A percentile compares a stretch with the other conserved stretches of the same genome.
Conservation (phyloP, 2,329 filamentous ascomycete genomes). For the Talaromyces sp. region DNA sequence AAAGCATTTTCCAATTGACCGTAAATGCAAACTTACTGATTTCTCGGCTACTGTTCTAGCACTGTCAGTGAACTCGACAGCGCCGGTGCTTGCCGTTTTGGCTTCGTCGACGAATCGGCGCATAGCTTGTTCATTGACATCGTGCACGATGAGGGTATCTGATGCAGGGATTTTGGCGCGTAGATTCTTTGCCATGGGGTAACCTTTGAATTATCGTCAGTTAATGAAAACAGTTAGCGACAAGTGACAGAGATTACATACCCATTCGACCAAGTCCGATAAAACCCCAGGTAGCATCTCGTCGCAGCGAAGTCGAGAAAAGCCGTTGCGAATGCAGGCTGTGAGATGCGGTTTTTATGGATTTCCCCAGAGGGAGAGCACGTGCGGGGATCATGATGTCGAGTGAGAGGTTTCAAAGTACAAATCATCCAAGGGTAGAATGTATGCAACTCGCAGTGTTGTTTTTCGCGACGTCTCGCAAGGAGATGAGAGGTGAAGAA, state of each 20-base stretch:
- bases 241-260: conserved; percentile 29
- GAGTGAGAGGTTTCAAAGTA: background rate
- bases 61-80: conserved; percentile 52
- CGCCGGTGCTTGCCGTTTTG: conserved; percentile 39
- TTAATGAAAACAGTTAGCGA: background rate
- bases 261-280: conserved; percentile 59
- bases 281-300: conserved; percentile 53
- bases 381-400: conserved; percentile 15
- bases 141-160: conserved; percentile 61
- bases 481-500: background rate
- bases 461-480: background rate
- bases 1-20: background rate
- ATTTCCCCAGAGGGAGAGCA: conserved; percentile 10
- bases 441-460: background rate
- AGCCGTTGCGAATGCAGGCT: conserved; percentile 26
- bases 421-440: background rate
- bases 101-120: conserved; percentile 55
- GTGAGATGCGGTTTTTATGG: background rate
- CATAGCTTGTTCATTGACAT: conserved; percentile 56
- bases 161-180: conserved; percentile 59
- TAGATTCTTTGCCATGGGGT: conserved; percentile 68
- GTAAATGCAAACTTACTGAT: conserved; percentile 50
- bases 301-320: conserved; percentile 46
- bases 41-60: conserved; percentile 61
- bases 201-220: conserved; percentile 45